Conservation (phyloP, 1,139 yeast species). For the Kazachstania sp. region DNA sequence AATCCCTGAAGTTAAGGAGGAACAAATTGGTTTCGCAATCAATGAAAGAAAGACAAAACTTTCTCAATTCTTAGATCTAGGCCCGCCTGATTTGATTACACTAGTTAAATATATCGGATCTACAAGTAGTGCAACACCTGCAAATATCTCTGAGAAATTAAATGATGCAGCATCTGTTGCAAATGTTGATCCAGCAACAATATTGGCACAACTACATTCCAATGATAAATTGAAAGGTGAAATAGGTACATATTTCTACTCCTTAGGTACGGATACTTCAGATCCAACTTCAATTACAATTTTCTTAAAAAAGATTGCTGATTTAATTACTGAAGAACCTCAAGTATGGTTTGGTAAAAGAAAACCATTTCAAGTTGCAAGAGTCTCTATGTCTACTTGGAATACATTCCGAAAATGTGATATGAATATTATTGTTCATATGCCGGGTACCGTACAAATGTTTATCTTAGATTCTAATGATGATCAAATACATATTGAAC, state of each 20-base stretch:
- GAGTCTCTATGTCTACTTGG: constrained; percentile 60
- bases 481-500: constrained; percentile 32
- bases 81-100: constrained; percentile 90
- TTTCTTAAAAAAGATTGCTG: constrained; percentile 70
- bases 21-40: constrained; percentile 41
- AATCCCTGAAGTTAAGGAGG: constrained; percentile 48
- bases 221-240: constrained; percentile 29
- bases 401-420: constrained; percentile 73
- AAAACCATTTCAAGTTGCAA: constrained; percentile 67
- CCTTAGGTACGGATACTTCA: constrained; percentile 57
- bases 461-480: constrained; percentile 51
- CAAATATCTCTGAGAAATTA: constrained; percentile 4
- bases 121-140: constrained; percentile 12
- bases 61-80: constrained; percentile 49
- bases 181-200: constrained; percentile 11
- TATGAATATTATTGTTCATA: constrained; percentile 62
- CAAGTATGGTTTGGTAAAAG: constrained; percentile 70
- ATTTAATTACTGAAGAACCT: constrained; percentile 49
- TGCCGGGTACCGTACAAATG: constrained; percentile 78
- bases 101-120: constrained; percentile 38
- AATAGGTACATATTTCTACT: constrained; percentile 35
- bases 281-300: constrained; percentile 62
- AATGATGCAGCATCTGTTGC: constrained; percentile 1
- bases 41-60: constrained; percentile 41
- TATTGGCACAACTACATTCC: constrained; percentile 21